phyloP scores from a whole-genome alignment of 805 yeast genomes.

The Sungouiella blattae region DNA sequence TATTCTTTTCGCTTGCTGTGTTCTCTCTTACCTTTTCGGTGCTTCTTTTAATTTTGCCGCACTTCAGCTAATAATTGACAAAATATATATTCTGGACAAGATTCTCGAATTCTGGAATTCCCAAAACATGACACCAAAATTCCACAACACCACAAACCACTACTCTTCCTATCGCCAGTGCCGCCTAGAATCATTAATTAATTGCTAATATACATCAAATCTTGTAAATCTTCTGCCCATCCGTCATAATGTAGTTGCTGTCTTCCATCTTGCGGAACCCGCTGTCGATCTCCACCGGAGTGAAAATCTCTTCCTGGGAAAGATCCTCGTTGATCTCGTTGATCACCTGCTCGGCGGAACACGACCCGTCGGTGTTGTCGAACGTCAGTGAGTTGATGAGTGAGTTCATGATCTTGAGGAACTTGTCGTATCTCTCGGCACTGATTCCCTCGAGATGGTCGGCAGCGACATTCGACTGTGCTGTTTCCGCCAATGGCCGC shows the following conservation, averaged over 20 bases:
- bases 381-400: constrained; percentile 31
- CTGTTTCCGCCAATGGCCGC: constrained; percentile 26
- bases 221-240: constrained; percentile 39
- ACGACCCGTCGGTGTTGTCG: constrained; percentile 29
- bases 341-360: constrained; percentile 29
- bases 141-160: no score
- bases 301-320: constrained; percentile 39
- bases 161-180: no score
- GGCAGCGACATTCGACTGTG: constrained; percentile 17
- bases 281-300: constrained; percentile 24
- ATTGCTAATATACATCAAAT: constrained; percentile 17
- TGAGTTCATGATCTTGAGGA: constrained; percentile 29
- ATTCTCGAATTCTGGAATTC: no score
- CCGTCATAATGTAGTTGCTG: constrained; percentile 35
- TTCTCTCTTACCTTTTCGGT: no score
- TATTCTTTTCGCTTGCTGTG: no score
- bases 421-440: constrained; percentile 28
- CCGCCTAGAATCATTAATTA: no score
- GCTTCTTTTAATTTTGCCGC: no score
- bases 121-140: no score
- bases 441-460: constrained; percentile 21
- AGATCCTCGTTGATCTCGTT: constrained; percentile 32
- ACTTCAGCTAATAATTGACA: no score
- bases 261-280: constrained; percentile 32
- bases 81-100: no score